Conservation (phyloP, 192 early-diverging fungal species). For the Umbelopsis sp. region DNA sequence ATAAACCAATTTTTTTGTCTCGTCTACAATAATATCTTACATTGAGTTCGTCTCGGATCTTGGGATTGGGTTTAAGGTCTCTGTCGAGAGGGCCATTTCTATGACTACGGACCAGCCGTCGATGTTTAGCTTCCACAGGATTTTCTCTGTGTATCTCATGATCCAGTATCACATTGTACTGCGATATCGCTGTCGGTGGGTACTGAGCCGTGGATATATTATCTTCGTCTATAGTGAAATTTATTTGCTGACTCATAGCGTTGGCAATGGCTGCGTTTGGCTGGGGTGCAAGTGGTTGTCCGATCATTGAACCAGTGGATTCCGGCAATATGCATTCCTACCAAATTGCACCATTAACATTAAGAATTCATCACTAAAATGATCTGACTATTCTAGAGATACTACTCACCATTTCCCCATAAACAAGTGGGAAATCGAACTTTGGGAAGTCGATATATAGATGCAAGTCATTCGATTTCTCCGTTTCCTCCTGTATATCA, state of each 20-base stretch:
- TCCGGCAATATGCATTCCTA: slow-evolving; percentile 61
- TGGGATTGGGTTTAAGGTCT: slow-evolving; percentile 96
- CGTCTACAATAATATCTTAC: slow-evolving; percentile 39
- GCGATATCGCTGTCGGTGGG: background rate
- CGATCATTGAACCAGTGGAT: slow-evolving; percentile 8
- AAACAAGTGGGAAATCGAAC: slow-evolving; percentile 97
- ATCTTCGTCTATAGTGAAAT: background rate
- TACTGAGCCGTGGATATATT: background rate
- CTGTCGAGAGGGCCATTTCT: slow-evolving; percentile 88
- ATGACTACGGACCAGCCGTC: slow-evolving; percentile 86
- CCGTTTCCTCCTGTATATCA: slow-evolving; percentile 46
- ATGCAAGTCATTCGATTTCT: slow-evolving; percentile 62
- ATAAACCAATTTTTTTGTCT: background rate
- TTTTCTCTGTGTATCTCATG: slow-evolving; percentile 91
- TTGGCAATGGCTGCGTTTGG: slow-evolving; percentile 17
- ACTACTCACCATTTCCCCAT: slow-evolving; percentile 74
- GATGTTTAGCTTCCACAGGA: slow-evolving; percentile 93
- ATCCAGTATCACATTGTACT: slow-evolving; percentile 62
- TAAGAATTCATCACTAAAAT: no score
- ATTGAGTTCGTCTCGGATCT: slow-evolving; percentile 95
- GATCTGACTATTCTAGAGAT: no score
- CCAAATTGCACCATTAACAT: no score
- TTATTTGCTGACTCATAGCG: slow-evolving; percentile 23
- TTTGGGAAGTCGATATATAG: slow-evolving; percentile 90
- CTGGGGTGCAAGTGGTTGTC: slow-evolving; percentile 16